Base-by-base conservation (phyloP, 768 basidiomycete genomes). In the Boletus sensibilis region DNA sequence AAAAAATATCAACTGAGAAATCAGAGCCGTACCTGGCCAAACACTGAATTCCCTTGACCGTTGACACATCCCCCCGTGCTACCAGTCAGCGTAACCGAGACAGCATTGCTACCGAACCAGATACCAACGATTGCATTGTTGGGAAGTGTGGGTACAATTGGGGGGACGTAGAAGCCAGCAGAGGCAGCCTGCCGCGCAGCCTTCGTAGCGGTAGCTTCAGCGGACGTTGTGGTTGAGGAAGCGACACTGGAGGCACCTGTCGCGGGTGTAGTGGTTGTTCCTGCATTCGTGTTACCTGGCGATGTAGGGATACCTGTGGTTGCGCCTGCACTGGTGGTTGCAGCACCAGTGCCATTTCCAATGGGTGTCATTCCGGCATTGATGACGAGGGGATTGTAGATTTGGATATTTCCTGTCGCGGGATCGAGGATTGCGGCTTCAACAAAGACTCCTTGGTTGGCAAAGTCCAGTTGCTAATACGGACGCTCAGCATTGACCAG, bases 341-440 rank as follows among this genome's bases (percentile, higher is more conserved):
- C 23, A n/a, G 27, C 5, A 40, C 49, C 27, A 4, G 42, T 43
- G 20, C 20, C 37, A 45, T 57, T 58, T 21, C 52, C 65, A 20
- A 57, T 33, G 25, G 66, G 53, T 8, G 21, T 48, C 67, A 68
- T 68, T n/a, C 67, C 67, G 1, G 63, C 59, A 50, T 68, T 68
- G 52, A 68, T 70, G 20, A 68, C 67, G n/a, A 68, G 68, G 21
- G 67, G 67, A 45, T 4, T 67, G 25, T 68, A 68, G 13, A 70
- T 68, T 29, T 70, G 59, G 23, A 68, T 63, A 20, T 35, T 42
- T 18, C 67, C 68, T 16, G 67, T 70, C 5, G 66, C 57, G 3
- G 68, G 68, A 54, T 70, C 67, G 14, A 70, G 58, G 33, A 68
- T 70, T n/a, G 61, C 68, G 1, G 68, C 67, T 43, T 68, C 67